Conservation (phyloP, 257 asterid species). For the Dorcoceras hygrometricum region DNA sequence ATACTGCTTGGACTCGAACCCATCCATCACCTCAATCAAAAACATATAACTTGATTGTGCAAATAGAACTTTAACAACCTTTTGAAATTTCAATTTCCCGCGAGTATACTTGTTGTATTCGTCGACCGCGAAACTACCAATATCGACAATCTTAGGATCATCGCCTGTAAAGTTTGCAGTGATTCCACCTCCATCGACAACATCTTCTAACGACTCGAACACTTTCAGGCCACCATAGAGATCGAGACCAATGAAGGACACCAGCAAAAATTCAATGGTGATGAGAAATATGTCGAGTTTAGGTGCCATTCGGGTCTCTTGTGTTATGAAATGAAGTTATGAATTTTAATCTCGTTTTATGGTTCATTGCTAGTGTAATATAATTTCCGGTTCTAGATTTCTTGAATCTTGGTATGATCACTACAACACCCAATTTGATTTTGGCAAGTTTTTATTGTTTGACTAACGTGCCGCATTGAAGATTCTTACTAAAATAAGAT, state of each 20-base stretch:
- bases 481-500: too few species aligned
- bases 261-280: constrained; percentile 14
- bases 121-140: constrained; percentile 24
- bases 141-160: constrained; percentile 16
- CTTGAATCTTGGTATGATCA: neutral
- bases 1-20: neutral
- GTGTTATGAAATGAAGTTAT: neutral
- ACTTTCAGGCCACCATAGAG: constrained; percentile 4
- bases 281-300: constrained; percentile 5
- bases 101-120: constrained; percentile 18
- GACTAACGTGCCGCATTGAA: neutral
- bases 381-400: too few species aligned
- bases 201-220: neutral
- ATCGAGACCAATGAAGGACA: constrained; percentile 13
- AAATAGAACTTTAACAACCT: neutral
- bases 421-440: too few species aligned
- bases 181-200: neutral
- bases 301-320: constrained; percentile 1
- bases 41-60: constrained; percentile 13
- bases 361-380: neutral
- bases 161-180: neutral
- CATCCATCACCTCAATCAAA: constrained; percentile 16
- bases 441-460: neutral
- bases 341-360: neutral
- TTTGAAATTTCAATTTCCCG: neutral